Conservation (phyloP, 2,329 filamentous ascomycete genomes). For the Metarhizium rileyi region DNA sequence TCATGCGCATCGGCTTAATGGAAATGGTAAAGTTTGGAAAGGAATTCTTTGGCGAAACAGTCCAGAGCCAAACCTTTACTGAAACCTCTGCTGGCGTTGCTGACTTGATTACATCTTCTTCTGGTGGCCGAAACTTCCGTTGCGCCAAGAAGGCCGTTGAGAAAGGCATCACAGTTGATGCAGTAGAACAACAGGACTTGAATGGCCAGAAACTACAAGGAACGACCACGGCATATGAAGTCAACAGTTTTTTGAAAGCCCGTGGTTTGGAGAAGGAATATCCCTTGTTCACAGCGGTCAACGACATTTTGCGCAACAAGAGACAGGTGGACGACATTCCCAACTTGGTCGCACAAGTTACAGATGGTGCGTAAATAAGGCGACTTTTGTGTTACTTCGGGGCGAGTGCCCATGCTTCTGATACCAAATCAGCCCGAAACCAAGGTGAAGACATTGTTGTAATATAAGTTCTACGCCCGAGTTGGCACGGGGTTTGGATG, state of each 20-base stretch:
- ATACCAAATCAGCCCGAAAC: neutral
- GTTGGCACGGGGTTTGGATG: neutral
- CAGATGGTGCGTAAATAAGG: slow-evolving; percentile 8
- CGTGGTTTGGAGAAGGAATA: slow-evolving; percentile 73
- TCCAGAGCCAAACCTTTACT: slow-evolving; percentile 82
- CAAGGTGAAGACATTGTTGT: neutral
- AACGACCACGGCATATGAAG: slow-evolving; percentile 82
- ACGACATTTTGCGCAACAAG: slow-evolving; percentile 66
- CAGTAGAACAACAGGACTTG: slow-evolving; percentile 80
- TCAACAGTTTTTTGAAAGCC: slow-evolving; percentile 77
- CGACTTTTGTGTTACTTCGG: neutral
- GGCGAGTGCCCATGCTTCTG: neutral
- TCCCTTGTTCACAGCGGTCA: slow-evolving; percentile 85
- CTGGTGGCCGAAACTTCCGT: slow-evolving; percentile 84
- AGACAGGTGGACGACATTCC: slow-evolving; percentile 76
- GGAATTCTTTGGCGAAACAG: slow-evolving; percentile 79
- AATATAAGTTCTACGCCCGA: neutral
- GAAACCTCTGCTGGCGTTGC: slow-evolving; percentile 92
- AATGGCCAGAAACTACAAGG: slow-evolving; percentile 98
- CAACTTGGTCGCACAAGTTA: slow-evolving; percentile 41
- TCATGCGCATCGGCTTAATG: slow-evolving; percentile 91
- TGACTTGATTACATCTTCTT: slow-evolving; percentile 90
- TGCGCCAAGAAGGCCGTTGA: slow-evolving; percentile 84
- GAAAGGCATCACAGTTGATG: slow-evolving; percentile 67
- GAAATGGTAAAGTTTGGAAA: slow-evolving; percentile 97